These are phyloP conservation scores for Fomitopsis serialis DNA, from an alignment of 768 basidiomycete genomes.

Conservation along the genomic window DNA sequence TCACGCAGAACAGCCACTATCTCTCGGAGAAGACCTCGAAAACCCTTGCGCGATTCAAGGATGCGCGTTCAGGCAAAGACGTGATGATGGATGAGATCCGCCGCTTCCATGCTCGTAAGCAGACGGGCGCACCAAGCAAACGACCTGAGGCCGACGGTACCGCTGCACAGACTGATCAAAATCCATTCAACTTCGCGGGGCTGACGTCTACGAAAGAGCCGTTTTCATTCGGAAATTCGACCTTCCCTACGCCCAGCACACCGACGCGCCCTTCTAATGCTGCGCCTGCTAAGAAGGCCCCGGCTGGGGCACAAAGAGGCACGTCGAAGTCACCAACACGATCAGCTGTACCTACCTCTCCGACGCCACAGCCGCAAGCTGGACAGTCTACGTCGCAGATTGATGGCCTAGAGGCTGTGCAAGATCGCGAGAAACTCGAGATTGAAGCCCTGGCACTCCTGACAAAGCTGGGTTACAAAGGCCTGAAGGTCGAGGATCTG, in stretches of 20 bases:
- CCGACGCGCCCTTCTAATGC: no score
- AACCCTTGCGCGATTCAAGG: conserved; percentile 33
- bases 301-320: no score
- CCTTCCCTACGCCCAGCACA: no score
- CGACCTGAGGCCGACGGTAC: not conserved
- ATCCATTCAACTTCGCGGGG: not conserved
- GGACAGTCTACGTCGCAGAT: not conserved
- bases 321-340: not conserved
- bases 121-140: not conserved
- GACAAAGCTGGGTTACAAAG: conserved; percentile 9
- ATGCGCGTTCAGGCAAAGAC: conserved; percentile 19
- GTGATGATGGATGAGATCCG: not conserved
- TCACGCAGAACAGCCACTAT: conserved; percentile 40
- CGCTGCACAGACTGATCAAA: not conserved
- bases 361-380: not conserved
- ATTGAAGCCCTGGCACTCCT: conserved; percentile 10
- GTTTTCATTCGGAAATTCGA: no score
- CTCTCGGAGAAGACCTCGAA: conserved; percentile 27
- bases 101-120: not conserved
- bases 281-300: no score
- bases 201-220: no score
- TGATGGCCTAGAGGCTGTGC: not conserved
- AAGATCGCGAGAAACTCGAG: not conserved
- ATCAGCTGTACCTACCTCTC: not conserved
- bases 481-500: conserved; percentile 11